These are phyloP conservation scores for Serpula lacrymans DNA, from an alignment of 768 basidiomycete genomes.

Conservation along the genomic window DNA sequence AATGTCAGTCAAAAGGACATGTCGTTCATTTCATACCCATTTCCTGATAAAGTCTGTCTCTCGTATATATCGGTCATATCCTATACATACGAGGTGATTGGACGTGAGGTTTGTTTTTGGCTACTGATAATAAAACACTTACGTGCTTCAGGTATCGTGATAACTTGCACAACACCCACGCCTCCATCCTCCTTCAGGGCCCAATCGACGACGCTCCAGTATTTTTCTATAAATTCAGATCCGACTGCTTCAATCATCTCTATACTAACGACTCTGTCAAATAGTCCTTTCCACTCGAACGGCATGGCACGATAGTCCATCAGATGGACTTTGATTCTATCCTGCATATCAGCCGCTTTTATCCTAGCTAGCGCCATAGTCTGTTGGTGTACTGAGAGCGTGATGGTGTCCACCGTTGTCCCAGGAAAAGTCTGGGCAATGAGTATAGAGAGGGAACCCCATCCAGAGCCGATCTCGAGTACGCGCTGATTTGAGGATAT, in stretches of 20 bases:
- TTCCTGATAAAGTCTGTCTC: slow-evolving; percentile 77
- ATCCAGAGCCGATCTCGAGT: slow-evolving; percentile 76
- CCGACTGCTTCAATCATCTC: slow-evolving; percentile 82
- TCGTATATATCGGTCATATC: slow-evolving; percentile 50
- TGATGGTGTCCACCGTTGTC: slow-evolving; percentile 67
- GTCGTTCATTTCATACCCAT: slow-evolving; percentile 47
- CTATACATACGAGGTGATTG: slow-evolving; percentile 20
- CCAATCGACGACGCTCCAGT: slow-evolving; percentile 65
- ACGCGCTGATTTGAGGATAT: slow-evolving; percentile 56
- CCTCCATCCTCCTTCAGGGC: slow-evolving; percentile 56
- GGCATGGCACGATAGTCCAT: slow-evolving; percentile 74
- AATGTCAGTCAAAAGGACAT: not conserved
- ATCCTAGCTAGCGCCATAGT: slow-evolving; percentile 54
- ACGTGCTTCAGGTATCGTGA: slow-evolving; percentile 73
- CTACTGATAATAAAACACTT: slow-evolving; percentile 23
- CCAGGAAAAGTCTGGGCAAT: slow-evolving; percentile 52
- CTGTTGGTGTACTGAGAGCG: slow-evolving; percentile 66
- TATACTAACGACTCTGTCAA: slow-evolving; percentile 69
- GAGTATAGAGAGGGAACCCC: slow-evolving; percentile 70
- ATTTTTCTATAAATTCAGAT: slow-evolving; percentile 58
- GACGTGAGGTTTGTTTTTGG: too few relatives aligned
- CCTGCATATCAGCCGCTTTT: slow-evolving; percentile 44
- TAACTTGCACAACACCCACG: slow-evolving; percentile 70
- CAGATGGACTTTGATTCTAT: slow-evolving; percentile 61
- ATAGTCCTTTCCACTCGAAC: slow-evolving; percentile 55